Conservation (phyloP, 345 rosid genomes). For the Euclidium syriacum region DNA sequence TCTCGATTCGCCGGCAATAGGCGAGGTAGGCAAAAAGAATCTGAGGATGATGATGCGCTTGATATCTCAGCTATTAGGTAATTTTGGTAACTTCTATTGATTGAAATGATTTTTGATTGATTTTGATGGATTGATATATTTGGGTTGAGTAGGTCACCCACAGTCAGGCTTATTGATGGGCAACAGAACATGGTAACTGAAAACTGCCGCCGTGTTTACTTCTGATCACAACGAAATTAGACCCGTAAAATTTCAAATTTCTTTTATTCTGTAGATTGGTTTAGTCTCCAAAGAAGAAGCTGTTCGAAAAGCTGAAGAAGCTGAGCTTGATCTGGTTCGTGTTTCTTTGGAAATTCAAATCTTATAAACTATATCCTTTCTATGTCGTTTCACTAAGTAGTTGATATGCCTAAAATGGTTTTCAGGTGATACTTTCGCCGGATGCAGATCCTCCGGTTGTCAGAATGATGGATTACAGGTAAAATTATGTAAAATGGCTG, state of each 20-base stretch:
- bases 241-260: not conserved
- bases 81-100: conserved; percentile 1
- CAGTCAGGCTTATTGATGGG: conserved; percentile 77
- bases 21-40: conserved; percentile 38
- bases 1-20: conserved; percentile 38
- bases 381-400: not conserved
- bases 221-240: conserved; percentile 12
- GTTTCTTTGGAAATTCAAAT: not conserved
- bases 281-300: conserved; percentile 62
- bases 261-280: conserved; percentile 45
- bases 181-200: conserved; percentile 74
- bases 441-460: conserved; percentile 94
- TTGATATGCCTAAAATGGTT: not conserved
- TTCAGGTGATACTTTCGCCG: conserved; percentile 83
- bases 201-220: not conserved
- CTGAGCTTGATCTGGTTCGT: conserved; percentile 82
- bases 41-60: conserved; percentile 61
- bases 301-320: conserved; percentile 70
- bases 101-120: not conserved
- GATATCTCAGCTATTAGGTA: conserved; percentile 64
- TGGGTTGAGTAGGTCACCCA: conserved; percentile 49
- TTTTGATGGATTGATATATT: not conserved
- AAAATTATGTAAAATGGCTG: not conserved
- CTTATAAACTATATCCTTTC: not conserved
- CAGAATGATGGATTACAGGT: conserved; percentile 91